phyloP scores from a whole-genome alignment of 2,329 filamentous ascomycete species.

The Trematosphaeria pertusa region DNA sequence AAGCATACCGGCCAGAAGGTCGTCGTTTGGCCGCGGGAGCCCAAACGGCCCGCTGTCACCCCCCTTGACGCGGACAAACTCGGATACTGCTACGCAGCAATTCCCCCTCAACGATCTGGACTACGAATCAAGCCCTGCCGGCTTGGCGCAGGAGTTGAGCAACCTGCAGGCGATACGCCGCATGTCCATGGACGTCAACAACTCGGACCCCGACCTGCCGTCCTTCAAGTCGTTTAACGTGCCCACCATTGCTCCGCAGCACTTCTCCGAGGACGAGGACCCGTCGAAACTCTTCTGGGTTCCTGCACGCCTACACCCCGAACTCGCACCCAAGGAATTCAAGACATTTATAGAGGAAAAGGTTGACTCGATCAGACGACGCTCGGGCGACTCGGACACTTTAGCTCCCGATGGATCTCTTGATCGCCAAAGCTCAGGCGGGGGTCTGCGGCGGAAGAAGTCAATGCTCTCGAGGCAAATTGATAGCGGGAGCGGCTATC shows the following conservation, averaged over 20 bases:
- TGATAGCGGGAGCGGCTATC: constrained; percentile 76
- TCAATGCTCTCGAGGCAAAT: constrained; percentile 96
- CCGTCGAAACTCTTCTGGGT: constrained; percentile 93
- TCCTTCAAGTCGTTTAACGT: constrained; percentile 68
- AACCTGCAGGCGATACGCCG: constrained; percentile 89
- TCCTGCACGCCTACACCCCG: constrained; percentile 89
- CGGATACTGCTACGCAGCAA: constrained; percentile 61
- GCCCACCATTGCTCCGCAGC: constrained; percentile 73
- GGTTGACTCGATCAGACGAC: constrained; percentile 85
- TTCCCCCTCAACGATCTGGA: constrained; percentile 83
- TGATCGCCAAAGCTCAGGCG: constrained; percentile 62
- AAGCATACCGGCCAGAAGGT: constrained; percentile 16
- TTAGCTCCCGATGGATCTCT: constrained; percentile 64
- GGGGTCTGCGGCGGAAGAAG: constrained; percentile 81
- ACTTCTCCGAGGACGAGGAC: constrained; percentile 78
- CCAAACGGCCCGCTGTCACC: constrained; percentile 44
- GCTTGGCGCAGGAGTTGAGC: constrained; percentile 89
- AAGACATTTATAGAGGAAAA: constrained; percentile 95
- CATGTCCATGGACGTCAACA: constrained; percentile 91
- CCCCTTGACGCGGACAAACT: constrained; percentile 45
- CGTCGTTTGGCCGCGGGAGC: constrained; percentile 20
- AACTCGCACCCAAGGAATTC: constrained; percentile 94
- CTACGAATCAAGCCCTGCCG: constrained; percentile 87
- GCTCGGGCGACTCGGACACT: constrained; percentile 73
- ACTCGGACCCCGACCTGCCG: constrained; percentile 75